Base-by-base conservation (phyloP, 345 rosid species). In the Fremontodendron californicum region DNA sequence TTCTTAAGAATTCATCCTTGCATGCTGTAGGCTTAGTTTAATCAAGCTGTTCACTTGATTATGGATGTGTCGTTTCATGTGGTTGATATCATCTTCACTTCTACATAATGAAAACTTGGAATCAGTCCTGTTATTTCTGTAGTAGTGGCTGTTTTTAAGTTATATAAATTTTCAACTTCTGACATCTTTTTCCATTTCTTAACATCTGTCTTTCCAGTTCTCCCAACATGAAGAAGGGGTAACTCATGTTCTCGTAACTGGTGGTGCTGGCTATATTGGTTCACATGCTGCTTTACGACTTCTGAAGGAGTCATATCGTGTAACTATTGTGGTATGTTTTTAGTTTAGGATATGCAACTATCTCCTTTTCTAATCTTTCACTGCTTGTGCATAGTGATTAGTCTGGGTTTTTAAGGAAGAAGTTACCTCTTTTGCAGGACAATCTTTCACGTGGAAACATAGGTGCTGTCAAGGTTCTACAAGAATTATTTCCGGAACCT, bases 251-350 rank as follows among this genome's bases (percentile, higher is more conserved):
- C 88, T 94, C 25, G 98, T 94, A 77, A 94, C 98, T 0, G 98
- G 98, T 54, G 98, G 98, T 46, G 98, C 98, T 74, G 98, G 98
- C 66, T 94, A 88, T 75, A 94, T 94, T 48, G 98, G 98, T 74
- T 95, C 99, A 74, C 99, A 95, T 89, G 98, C 99, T 77, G 83
- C 97, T 1, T 75, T 91, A 82, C 87, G 96, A 61, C 92, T 95
- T 67, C 77, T 95, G 67, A 91, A 80, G 79, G 98, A 95, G 55
- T 88, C 91, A 48, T 83, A 95, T 84, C 91, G 99, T 51, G 97
- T 95, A 2, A 91, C 99, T 43, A 84, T 95, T 68, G 97, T 93
- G 90, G 99, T 95, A 95, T 49, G 80, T 71, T 35, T 82, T 75
- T 77, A 27, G 66, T 19, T 23, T 31, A 40, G 57, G 51, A 33